Conservation (phyloP, 2,329 filamentous ascomycete genomes). For the Metarhizium guizhouense region DNA sequence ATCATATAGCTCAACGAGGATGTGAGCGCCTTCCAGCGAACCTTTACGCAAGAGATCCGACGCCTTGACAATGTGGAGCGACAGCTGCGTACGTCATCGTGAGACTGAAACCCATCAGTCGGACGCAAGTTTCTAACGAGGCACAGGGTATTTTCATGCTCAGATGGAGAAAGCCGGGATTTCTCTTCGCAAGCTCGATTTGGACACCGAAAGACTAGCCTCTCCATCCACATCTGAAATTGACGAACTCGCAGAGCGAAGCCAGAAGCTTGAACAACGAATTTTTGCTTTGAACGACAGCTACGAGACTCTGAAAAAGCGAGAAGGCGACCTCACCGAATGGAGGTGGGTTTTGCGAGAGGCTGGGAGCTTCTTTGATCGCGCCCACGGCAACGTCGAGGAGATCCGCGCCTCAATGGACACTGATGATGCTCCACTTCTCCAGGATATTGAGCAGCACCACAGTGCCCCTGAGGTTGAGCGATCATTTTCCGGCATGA, state of each 20-base stretch:
- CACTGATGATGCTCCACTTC: constrained; percentile 84
- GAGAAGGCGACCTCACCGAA: constrained; percentile 92
- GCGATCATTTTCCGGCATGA: constrained; percentile 91
- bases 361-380: constrained; percentile 94
- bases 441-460: constrained; percentile 87
- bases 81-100: constrained; percentile 69
- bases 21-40: constrained; percentile 89
- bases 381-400: constrained; percentile 91
- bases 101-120: constrained; percentile 4
- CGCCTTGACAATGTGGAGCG: constrained; percentile 96
- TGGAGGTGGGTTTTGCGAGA: constrained; percentile 98
- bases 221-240: constrained; percentile 90
- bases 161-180: constrained; percentile 95
- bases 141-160: constrained; percentile 75
- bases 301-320: constrained; percentile 96
- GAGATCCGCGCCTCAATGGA: constrained; percentile 89
- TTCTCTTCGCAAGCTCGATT: constrained; percentile 78
- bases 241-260: constrained; percentile 86
- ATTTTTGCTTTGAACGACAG: constrained; percentile 91
- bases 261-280: constrained; percentile 85
- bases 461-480: constrained; percentile 58
- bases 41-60: constrained; percentile 95
- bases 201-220: constrained; percentile 79
- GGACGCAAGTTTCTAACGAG: constrained; percentile 19
- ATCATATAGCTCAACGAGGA: constrained; percentile 75